These are phyloP conservation scores for Colletotrichum lini DNA, from an alignment of 2,329 filamentous ascomycete species.

Conservation along the genomic window DNA sequence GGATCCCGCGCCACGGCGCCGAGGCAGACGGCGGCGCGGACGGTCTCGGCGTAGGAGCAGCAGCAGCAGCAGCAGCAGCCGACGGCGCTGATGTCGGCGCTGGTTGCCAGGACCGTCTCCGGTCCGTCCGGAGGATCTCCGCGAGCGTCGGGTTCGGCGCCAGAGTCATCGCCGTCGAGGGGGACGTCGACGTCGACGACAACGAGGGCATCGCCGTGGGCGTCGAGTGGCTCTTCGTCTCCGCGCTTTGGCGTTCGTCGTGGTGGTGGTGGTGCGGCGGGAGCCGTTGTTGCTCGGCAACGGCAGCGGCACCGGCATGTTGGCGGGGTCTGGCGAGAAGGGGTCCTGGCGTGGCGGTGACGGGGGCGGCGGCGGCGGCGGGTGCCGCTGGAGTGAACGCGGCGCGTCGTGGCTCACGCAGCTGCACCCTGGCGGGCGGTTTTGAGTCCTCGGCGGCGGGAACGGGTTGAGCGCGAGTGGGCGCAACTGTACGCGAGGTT, in stretches of 20 bases:
- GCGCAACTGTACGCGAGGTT: not conserved
- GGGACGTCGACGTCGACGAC: too few species aligned
- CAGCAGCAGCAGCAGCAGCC: not conserved
- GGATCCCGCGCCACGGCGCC: constrained; percentile 16
- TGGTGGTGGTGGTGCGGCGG: not conserved
- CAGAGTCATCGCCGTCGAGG: too few species aligned
- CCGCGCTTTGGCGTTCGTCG: not conserved
- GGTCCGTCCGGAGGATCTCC: constrained; percentile 11
- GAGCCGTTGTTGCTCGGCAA: constrained; percentile 6
- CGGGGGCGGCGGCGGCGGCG: not conserved
- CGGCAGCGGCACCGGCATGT: not conserved
- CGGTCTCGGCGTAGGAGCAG: not conserved
- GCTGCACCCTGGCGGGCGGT: constrained; percentile 13
- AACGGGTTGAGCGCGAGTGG: constrained; percentile 2
- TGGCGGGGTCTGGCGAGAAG: not conserved
- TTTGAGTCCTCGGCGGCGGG: not conserved
- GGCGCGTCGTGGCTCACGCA: constrained; percentile 27
- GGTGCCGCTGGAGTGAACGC: constrained; percentile 14
- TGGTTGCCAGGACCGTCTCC: constrained; percentile 32
- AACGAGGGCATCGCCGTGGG: not conserved
- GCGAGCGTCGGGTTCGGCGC: not conserved
- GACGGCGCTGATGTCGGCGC: constrained; percentile 20
- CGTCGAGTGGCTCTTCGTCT: constrained; percentile 34
- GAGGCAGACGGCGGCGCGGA: constrained; percentile 31
- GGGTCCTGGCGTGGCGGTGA: not conserved